Conservation (phyloP, 768 basidiomycete species). For the Trametes maxima region DNA sequence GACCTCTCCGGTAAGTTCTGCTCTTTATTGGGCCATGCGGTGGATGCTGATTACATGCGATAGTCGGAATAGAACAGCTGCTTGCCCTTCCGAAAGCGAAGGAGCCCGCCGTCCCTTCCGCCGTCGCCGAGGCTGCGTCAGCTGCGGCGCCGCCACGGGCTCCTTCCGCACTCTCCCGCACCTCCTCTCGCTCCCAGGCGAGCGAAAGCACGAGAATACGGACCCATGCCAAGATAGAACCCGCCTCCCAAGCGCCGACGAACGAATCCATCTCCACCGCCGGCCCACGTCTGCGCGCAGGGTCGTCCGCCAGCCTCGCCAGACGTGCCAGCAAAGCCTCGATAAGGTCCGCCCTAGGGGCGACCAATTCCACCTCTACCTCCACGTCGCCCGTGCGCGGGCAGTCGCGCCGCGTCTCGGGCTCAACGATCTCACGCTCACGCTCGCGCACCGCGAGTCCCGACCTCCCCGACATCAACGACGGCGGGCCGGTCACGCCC, state of each 20-base stretch:
- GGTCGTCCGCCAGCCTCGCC: conserved; percentile 12
- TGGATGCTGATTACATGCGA: background rate
- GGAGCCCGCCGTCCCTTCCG: conserved; percentile 4
- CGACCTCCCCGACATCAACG: conserved; percentile 21
- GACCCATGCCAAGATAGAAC: background rate
- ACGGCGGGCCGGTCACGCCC: conserved; percentile 35
- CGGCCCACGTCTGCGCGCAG: conserved; percentile 13
- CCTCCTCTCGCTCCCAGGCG: conserved; percentile 7
- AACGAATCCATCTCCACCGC: conserved; percentile 16
- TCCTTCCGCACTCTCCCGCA: conserved; percentile 17
- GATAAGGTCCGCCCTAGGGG: background rate
- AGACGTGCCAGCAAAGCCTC: conserved; percentile 21
- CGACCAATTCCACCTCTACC: too few species aligned
- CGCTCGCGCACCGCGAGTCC: conserved; percentile 29
- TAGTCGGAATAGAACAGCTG: conserved; percentile 24
- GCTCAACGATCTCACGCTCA: conserved; percentile 19
- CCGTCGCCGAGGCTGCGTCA: background rate
- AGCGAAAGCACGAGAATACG: background rate
- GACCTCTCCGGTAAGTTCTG: conserved; percentile 21
- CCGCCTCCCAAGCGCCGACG: background rate
- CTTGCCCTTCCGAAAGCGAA: conserved; percentile 19
- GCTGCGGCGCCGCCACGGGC: background rate
- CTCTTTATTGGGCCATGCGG: too few species aligned
- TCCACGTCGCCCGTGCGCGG: conserved; percentile 6
- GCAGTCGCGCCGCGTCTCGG: conserved; percentile 9